Percentiles rank a stretch among this genome's conserved stretches.
Conservation (phyloP, 2,329 filamentous ascomycete species). For the Thermochaetoides dissita region DNA sequence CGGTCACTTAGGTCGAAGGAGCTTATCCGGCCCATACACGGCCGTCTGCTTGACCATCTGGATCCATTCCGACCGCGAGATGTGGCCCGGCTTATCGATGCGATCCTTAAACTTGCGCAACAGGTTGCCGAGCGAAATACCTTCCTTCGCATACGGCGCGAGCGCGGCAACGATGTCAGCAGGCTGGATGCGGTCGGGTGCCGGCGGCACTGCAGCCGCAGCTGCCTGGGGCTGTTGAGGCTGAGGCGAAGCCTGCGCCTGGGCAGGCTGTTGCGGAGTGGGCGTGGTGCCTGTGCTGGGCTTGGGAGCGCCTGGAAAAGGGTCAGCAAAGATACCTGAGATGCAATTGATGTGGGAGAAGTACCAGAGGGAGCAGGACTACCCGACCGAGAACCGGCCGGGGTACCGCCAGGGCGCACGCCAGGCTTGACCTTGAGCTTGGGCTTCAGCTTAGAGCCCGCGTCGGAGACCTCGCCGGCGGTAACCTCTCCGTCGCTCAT, state of each 20-base stretch:
- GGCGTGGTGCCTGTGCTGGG: constrained; percentile 8
- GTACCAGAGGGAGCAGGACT: constrained; percentile 40
- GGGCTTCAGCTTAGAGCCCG: constrained; percentile 33
- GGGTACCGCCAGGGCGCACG: constrained; percentile 34
- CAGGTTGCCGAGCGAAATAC: constrained; percentile 40
- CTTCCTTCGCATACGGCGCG: constrained; percentile 23
- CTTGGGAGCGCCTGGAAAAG: constrained; percentile 2
- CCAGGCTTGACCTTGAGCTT: constrained; percentile 41
- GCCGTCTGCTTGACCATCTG: constrained; percentile 42
- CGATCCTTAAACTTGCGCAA: constrained; percentile 40
- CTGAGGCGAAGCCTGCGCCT: constrained; percentile 23
- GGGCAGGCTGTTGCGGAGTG: constrained; percentile 23
- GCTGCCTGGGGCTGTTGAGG: neutral
- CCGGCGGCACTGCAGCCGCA: neutral
- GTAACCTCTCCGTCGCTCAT: constrained; percentile 62
- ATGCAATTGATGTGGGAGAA: constrained; percentile 7
- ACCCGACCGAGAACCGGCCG: constrained; percentile 44
- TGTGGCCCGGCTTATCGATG: constrained; percentile 37
- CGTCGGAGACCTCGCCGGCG: constrained; percentile 52
- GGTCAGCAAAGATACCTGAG: neutral
- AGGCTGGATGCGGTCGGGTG: constrained; percentile 38
- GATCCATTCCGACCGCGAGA: constrained; percentile 42
- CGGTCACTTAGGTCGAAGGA: constrained; percentile 27
- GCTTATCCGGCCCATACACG: constrained; percentile 40
- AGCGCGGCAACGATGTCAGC: constrained; percentile 27